Percentiles rank a stretch among this genome's conserved stretches.
Evolutionary conservation across 306 rosid genomes (phyloP).

Genomic region (Biancaea sappan): DNA sequence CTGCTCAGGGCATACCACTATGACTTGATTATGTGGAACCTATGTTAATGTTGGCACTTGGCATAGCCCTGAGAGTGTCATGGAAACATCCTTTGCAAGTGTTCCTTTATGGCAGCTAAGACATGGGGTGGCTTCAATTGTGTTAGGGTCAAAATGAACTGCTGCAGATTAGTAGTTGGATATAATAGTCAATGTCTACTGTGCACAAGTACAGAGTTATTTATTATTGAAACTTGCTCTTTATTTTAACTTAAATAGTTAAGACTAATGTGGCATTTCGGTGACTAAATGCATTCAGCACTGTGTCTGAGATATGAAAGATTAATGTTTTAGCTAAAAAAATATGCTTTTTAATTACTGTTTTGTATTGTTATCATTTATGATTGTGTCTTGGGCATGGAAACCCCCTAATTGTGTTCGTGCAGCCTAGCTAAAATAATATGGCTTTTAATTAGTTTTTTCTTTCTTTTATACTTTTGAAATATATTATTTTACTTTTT

Average conservation of each 20-base stretch:
- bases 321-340: not conserved
- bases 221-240: not conserved
- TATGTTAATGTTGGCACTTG: not conserved
- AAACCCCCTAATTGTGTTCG: not conserved
- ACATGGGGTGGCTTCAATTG: conserved; percentile 9
- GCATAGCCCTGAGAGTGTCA: conserved; percentile 1
- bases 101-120: not conserved
- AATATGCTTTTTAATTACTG: not conserved
- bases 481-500: not conserved
- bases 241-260: not conserved
- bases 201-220: not conserved
- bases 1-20: not conserved
- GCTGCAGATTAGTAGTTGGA: not conserved
- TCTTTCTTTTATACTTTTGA: not conserved
- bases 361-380: not conserved
- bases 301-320: not conserved
- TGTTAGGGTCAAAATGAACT: not conserved
- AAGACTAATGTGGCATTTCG: not conserved
- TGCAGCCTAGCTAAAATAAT: not conserved
- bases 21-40: not conserved
- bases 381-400: not conserved
- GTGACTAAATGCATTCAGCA: not conserved
- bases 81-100: not conserved
- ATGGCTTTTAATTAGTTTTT: no score
- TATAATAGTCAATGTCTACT: not conserved